Base-by-base conservation (phyloP, 345 rosid species). In the Acer saccharum region DNA sequence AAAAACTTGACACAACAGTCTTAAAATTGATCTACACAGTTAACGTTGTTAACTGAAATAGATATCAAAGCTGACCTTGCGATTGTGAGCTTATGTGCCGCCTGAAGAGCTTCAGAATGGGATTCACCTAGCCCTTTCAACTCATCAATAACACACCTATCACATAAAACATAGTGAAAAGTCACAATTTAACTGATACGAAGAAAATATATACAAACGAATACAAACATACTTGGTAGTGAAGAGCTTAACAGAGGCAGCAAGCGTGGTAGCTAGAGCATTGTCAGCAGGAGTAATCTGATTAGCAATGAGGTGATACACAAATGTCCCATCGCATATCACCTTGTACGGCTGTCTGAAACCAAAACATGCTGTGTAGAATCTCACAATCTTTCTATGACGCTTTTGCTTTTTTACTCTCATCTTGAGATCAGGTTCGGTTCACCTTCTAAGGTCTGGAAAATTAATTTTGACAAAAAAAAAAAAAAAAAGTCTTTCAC, bases 231-330 rank as follows among this genome's bases (percentile, higher is more conserved):
- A 95, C 99, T 88, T 87, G 76, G 94, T 92, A 44, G 94, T 92
- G 91, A 91, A 96, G 86, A 94, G 94, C 89, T 88, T 96, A 80
- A 92, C 94, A 10, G 94, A 81, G 12, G 87, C 95, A 8, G 90
- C 86, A 32, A 92, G 97, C 23, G 88, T 84, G 43, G 79, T 88
- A 20, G 93, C 77, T 66, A 94, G 80, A 66, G 95, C 91, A 5
- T 84, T 79, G 58, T 96, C 97, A 10, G 95, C 93, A 67, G 97
- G 94, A 35, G 83, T 84, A 62, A 94, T 81, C 21, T 77, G 61
- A 70, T 90, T 77, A 14, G 75, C 75, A 7, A 94, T 83, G 54
- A 91, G 92, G 79, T 94, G 94, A 65, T 92, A 93, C 29, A 96
- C 81, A 76, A 96, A 91, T 0, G 98, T 94, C 0, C 97, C 97